phyloP scores from a whole-genome alignment of 352 stramenopile genomes.

The Phytophthora pisi region DNA sequence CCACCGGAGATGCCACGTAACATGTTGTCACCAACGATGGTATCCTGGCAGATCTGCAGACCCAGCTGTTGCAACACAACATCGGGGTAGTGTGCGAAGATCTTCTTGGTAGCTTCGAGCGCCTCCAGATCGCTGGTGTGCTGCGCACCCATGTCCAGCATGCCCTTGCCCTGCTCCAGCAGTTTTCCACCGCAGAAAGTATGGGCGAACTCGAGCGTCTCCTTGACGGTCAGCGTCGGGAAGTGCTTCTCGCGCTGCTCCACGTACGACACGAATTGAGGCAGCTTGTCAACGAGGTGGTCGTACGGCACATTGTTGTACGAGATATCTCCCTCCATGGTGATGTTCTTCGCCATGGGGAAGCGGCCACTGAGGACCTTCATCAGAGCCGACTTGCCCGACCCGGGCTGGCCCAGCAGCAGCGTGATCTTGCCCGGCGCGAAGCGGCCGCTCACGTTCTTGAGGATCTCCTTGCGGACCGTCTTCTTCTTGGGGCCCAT shows the following conservation, averaged over 20 bases:
- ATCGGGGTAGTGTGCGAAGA: conserved; percentile 44
- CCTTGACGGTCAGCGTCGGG: conserved; percentile 51
- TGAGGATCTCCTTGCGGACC: conserved; percentile 23
- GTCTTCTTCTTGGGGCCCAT: conserved; percentile 3
- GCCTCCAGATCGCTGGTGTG: conserved; percentile 2
- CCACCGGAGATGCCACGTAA: conserved; percentile 68
- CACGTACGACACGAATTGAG: conserved; percentile 54
- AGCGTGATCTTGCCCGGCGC: conserved; percentile 22
- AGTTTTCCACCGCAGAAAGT: conserved; percentile 23
- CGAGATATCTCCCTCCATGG: conserved; percentile 11
- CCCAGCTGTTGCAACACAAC: conserved; percentile 42
- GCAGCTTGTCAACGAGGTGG: conserved; percentile 9
- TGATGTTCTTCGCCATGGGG: conserved; percentile 24
- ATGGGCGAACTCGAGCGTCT: conserved; percentile 59
- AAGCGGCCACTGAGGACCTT: conserved; percentile 27
- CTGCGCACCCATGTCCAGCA: conserved; percentile 10
- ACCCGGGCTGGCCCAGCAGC: conserved; percentile 18
- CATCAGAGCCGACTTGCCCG: conserved; percentile 35
- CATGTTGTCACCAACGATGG: conserved; percentile 23
- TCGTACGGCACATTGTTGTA: conserved; percentile 15
- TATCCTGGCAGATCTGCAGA: conserved; percentile 28
- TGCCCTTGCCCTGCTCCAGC: conserved; percentile 16
- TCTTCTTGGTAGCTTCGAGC: conserved; percentile 16
- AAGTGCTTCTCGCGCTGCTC: conserved; percentile 56
- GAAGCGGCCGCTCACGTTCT: conserved; percentile 19